Conservation (phyloP, 805 yeast species). For the Ogataea saltuana region DNA sequence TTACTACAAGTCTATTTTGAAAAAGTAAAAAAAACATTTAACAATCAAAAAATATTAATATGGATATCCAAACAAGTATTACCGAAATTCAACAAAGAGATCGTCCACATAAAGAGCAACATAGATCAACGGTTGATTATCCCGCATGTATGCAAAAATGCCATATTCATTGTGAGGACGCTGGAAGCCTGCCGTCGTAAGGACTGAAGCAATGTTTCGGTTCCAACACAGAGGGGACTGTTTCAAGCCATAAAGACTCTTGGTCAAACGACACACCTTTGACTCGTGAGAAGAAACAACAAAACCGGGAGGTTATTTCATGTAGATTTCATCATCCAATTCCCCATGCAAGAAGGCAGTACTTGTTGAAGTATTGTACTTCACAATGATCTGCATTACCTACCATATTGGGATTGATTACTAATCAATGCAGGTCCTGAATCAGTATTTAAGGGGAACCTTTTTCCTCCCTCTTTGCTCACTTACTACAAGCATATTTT, state of each 20-base stretch:
- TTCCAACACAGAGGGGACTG: conserved; percentile 6
- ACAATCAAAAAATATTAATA: too few species aligned
- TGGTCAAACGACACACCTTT: neutral
- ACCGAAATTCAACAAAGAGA: too few species aligned
- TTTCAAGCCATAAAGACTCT: neutral
- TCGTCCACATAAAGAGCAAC: neutral
- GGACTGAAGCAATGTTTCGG: neutral
- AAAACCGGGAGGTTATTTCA: neutral
- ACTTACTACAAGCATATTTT: too few species aligned
- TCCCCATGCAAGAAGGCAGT: conserved; percentile 15
- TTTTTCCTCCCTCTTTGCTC: too few species aligned
- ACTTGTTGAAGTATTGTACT: too few species aligned
- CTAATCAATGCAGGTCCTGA: too few species aligned
- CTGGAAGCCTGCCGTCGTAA: neutral
- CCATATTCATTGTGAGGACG: neutral
- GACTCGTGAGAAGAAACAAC: neutral
- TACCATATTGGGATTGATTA: too few species aligned
- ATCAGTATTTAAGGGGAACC: too few species aligned
- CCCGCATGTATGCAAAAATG: neutral
- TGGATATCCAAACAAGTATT: too few species aligned
- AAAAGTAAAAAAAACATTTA: too few species aligned
- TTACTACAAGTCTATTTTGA: neutral
- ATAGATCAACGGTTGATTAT: neutral
- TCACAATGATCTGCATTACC: too few species aligned
- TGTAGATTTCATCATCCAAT: neutral